Percentiles rank a stretch among this genome's conserved stretches.
phyloP scores from a whole-genome alignment of 805 yeast species.

The Candida vaughaniae region DNA sequence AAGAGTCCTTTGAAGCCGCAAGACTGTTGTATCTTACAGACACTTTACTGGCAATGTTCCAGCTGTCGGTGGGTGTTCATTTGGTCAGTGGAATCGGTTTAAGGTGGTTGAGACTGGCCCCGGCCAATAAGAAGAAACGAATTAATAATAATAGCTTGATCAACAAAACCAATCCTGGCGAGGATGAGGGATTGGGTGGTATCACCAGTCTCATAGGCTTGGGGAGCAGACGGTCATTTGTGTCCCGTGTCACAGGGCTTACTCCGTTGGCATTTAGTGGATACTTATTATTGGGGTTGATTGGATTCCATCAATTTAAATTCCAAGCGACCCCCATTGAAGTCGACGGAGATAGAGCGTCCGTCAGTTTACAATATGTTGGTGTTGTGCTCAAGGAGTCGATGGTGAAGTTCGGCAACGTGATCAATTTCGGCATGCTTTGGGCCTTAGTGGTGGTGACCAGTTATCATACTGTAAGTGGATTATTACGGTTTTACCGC shows the following conservation, averaged over 20 bases:
- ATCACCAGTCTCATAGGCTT: constrained; percentile 53
- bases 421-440: constrained; percentile 29
- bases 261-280: constrained; percentile 62
- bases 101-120: constrained; percentile 32
- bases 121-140: constrained; percentile 9
- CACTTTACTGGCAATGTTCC: constrained; percentile 49
- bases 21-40: constrained; percentile 58
- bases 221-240: constrained; percentile 49
- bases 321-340: constrained; percentile 50
- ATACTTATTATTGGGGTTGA: constrained; percentile 45
- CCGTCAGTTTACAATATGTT: constrained; percentile 53
- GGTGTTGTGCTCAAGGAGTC: constrained; percentile 14
- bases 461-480: constrained; percentile 56
- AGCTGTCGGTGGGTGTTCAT: constrained; percentile 51
- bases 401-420: constrained; percentile 19
- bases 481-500: constrained; percentile 47
- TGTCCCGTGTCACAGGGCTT: constrained; percentile 46
- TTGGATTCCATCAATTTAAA: constrained; percentile 46
- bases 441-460: constrained; percentile 12
- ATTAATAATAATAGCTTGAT: constrained; percentile 10
- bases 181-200: constrained; percentile 62
- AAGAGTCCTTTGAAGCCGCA: constrained; percentile 58
- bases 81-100: constrained; percentile 51
- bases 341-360: constrained; percentile 65
- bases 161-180: constrained; percentile 27